Evolutionary conservation across 306 rosid species (phyloP), one percentile per base, ranked within the genome.

Genomic region (Boehmeria nivea): DNA sequence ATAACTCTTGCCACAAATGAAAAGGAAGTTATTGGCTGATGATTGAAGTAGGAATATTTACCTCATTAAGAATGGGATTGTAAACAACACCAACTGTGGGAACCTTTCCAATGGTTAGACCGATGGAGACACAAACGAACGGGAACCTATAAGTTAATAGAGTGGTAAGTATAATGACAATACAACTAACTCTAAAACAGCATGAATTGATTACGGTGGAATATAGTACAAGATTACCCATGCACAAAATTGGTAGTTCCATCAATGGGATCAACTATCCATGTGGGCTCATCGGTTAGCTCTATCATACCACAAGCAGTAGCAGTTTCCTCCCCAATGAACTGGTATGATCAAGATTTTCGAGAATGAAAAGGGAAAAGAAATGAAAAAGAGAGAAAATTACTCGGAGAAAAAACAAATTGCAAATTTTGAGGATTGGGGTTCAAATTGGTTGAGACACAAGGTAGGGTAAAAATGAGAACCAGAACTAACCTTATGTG

Each of bases 201-300:
- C 4, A n/a, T 8, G 16, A 40, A n/a, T 63, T 63, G 51, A 13
- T 59, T 57, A 72, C 20, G 18, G 36, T 31, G 5, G 8, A 31
- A 4, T 0, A 1, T 4, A 31, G 36, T 31, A 10, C 5, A 4
- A 31, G 28, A 69, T 85, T 40, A 93, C 96, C 99, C 95, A 63
- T 93, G 96, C 21, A 87, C 99, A 43, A 93, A 93, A 74, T 91
- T 91, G 24, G 95, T 93, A 36, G 99, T 93, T 76, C 99, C 99
- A 70, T 93, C 99, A 50, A 93, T 68, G 64, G 99, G 99, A 83
- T 93, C 99, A 33, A 93, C 96, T 62, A 93, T 81, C 99, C 99
- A 93, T 36, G 99, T 93, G 37, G 84, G 95, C 33, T 87, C 94
- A 77, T 93, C 89, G 0, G 99, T 87, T 68, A 93, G 85, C 61